Evolutionary conservation across 148 eudicot genomes (phyloP).

Genomic region (Vaccinium corymbosum): DNA sequence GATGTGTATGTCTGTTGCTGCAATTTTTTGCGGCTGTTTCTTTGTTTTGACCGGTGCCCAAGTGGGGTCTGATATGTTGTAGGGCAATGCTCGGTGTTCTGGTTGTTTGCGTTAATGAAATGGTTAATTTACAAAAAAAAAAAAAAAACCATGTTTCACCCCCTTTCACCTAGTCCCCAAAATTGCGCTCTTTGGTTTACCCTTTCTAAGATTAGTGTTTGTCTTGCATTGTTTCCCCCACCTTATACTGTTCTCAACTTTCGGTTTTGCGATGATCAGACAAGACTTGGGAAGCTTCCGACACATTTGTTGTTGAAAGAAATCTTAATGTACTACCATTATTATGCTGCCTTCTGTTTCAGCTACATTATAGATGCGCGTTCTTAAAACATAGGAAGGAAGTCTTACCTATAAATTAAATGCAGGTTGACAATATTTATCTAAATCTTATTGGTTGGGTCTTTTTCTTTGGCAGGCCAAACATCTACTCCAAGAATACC

Average conservation of each 20-base stretch:
- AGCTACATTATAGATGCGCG: not conserved
- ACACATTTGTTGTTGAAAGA: not conserved
- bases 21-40: too few species aligned
- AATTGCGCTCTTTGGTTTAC: not conserved
- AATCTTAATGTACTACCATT: not conserved
- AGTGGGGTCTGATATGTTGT: too few species aligned
- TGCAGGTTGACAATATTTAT: slow-evolving; percentile 1
- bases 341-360: not conserved
- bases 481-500: slow-evolving; percentile 10
- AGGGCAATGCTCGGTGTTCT: too few species aligned
- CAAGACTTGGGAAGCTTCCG: not conserved
- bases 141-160: not conserved
- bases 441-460: not conserved
- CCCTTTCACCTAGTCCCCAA: not conserved
- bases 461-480: slow-evolving; percentile 17
- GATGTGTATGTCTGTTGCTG: too few species aligned
- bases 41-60: too few species aligned
- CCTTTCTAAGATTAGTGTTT: not conserved
- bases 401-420: not conserved
- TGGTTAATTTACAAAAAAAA: too few species aligned
- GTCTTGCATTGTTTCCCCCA: not conserved
- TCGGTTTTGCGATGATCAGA: not conserved
- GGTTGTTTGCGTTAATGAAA: too few species aligned
- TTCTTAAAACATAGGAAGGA: slow-evolving; percentile 3
- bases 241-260: not conserved